Conservation (phyloP, 495 filamentous ascomycete species). For the Lepraria neglecta region DNA sequence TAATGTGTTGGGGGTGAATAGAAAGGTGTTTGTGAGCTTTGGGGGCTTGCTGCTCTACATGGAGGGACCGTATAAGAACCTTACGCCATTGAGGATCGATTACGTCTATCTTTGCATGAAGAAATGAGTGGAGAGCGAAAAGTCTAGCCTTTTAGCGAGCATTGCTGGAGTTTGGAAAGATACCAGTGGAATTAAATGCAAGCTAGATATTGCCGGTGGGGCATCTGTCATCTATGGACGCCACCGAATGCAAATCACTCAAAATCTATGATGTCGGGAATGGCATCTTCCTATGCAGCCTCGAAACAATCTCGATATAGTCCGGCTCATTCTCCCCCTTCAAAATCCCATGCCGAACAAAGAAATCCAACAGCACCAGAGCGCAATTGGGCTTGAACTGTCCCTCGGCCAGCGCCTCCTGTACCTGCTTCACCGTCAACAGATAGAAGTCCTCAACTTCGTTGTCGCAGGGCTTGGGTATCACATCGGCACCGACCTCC, state of each 20-base stretch:
- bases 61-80: slow-evolving; percentile 91
- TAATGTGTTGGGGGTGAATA: slow-evolving; percentile 33
- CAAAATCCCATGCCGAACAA: slow-evolving; percentile 76
- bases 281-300: slow-evolving; percentile 72
- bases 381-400: slow-evolving; percentile 95
- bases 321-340: slow-evolving; percentile 76
- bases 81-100: slow-evolving; percentile 83
- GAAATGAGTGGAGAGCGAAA: slow-evolving; percentile 51
- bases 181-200: not conserved
- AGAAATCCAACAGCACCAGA: slow-evolving; percentile 79
- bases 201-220: slow-evolving; percentile 33
- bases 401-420: slow-evolving; percentile 59
- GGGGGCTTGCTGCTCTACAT: slow-evolving; percentile 84
- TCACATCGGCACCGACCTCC: slow-evolving; percentile 60
- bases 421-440: slow-evolving; percentile 65
- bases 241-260: not conserved
- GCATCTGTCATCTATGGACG: slow-evolving; percentile 29
- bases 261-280: slow-evolving; percentile 58
- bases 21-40: slow-evolving; percentile 88
- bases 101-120: slow-evolving; percentile 89
- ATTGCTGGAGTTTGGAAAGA: slow-evolving; percentile 4
- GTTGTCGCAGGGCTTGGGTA: slow-evolving; percentile 69
- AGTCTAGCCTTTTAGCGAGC: not conserved
- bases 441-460: slow-evolving; percentile 86
- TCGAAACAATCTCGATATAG: slow-evolving; percentile 67